Base-by-base conservation (phyloP, 495 filamentous ascomycete genomes). In the Hyaloscypha variabilis region DNA sequence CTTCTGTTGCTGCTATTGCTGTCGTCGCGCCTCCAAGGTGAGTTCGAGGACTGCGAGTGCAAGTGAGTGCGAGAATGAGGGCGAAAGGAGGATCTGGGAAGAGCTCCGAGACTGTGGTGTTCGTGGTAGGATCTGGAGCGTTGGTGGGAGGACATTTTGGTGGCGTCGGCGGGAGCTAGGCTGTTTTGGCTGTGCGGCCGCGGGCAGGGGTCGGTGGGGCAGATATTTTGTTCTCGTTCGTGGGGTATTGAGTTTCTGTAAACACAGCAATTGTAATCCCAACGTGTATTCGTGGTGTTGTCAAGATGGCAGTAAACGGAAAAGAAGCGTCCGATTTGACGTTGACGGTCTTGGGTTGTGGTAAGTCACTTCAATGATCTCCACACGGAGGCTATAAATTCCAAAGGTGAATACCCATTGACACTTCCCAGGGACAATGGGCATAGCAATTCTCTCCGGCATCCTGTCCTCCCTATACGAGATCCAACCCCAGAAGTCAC, bases 401-500 rank as follows among this genome's bases (percentile, higher is more conserved):
- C 23, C 36, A 55, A 17, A 63, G 50, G 17, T 58, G 58, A 31
- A 29, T 21, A 31, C 19, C 30, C 6, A 6, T 17, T 8, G 30
- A 55, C n/a, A 31, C 63, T 50, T 36, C 60, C 53, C 39, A 84
- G 91, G 92, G 59, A 94, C 91, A 24, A 88, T 96, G 84, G 92
- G 92, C 54, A 89, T 91, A 52, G 90, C 92, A 39, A 93, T 96
- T 68, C 84, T 95, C 56, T 90, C 87, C 6, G 92, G 92, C 54
- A 91, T 96, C 69, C 86, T 94, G 57, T 74, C 82, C 60, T 89
- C 90, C 19, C 79, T 94, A 36, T 70, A 78, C 50, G 77, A 82
- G 24, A 61, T 81, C 68, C 73, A 72, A 46, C 74, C 65, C 23
- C 74, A 74, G 34, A 69, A 69, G 34, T 70, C 74, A 14, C 72